Evolutionary conservation across 345 rosid species (phyloP), one percentile per base, ranked within the genome.

Genomic region (Eutrema japonicum): DNA sequence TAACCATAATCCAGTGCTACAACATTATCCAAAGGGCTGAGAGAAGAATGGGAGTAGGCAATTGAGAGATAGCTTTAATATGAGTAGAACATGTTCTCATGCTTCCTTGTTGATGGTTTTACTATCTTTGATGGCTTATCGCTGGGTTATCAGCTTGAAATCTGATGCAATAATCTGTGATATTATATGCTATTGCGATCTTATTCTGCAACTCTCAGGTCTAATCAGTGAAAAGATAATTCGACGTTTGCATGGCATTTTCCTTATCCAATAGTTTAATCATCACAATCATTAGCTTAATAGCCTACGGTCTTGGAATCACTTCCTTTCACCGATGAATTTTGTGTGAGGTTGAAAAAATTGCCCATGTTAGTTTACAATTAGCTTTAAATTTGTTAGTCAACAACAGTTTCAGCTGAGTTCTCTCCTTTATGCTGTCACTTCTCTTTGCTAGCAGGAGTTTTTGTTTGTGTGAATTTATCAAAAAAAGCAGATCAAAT

Each of bases 121-220:
- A 11, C 5, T 61, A 50, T 62, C 62, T 30, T 30, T 61, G 40
- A 50, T 40, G 11, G 36, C 53, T 51, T 51, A 11, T 56, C 51
- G 9, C 35, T 22, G 2, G 36, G 6, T 11, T 36, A 5, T 45
- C 8, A 43, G 46, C 45, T 57, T 43, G 11, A 14, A 9, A 9
- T 68, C 1, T 7, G 35, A 3, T 16, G 47, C 7, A 2, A 8
- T 57, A 0, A 33, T 58, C 8, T 52, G 47, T 45, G 27, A 14
- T 26, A 2, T 5, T 4, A 35, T 27, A 32, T 41, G 37, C 42
- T 71, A 30, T 36, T 14, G 18, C 4, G 7, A 60, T 38, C 13
- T 48, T 9, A 60, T 50, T 58, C 10, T 38, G 9, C 50, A 60
- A 4, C 13, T 59, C 11, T 10, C 10, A 7, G 27, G 59, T 29